Base-by-base conservation (phyloP, 371 early-diverging fungal genomes). In the Rhizopus delemar region DNA sequence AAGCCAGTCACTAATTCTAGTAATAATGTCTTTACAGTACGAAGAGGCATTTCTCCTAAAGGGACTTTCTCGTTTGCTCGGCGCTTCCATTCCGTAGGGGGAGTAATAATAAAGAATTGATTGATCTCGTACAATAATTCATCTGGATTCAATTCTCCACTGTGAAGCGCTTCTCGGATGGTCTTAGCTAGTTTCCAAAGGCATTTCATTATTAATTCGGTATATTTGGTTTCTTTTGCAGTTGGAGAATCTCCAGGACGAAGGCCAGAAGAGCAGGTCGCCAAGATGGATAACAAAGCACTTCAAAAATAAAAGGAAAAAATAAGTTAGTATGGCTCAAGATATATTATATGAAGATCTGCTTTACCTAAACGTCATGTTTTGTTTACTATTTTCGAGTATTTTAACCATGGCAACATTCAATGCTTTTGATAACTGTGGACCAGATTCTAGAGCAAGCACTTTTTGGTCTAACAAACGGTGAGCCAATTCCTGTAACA, bases 131-230 rank as follows among this genome's bases (percentile, higher is more conserved):
- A 81, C 28, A 96, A 62, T 0, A 96, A 73, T 41, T 82, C 73
- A 54, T 86, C 85, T 0, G 81, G 75, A 53, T 74, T 80, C 35
- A 86, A 62, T 33, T 74, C 74, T 41, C 75, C 75, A 2, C 65
- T 67, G 0, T 75, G 68, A 5, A 95, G 60, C 36, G 86, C 84
- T 16, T 86, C 78, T 46, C 90, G 86, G 50, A 97, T 81, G 8
- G 86, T 75, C 73, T 95, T 96, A 28, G 95, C 91, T 55, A 94
- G 65, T 60, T 96, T 95, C 97, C 97, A 97, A 50, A 97, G 60
- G 57, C 97, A 97, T 71, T 95, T 95, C 93, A 96, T 93, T n/a
- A 91, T 88, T 34, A 95, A 68, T 66, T 96, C 95, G 12, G 90
- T 89, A 64, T 87, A 90, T 62, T 90, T 90, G 32, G 85, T 71